Evolutionary conservation across 441 rosid species (phyloP), one percentile per base, ranked within the genome.

Genomic region (Gossypium gossypioides): DNA sequence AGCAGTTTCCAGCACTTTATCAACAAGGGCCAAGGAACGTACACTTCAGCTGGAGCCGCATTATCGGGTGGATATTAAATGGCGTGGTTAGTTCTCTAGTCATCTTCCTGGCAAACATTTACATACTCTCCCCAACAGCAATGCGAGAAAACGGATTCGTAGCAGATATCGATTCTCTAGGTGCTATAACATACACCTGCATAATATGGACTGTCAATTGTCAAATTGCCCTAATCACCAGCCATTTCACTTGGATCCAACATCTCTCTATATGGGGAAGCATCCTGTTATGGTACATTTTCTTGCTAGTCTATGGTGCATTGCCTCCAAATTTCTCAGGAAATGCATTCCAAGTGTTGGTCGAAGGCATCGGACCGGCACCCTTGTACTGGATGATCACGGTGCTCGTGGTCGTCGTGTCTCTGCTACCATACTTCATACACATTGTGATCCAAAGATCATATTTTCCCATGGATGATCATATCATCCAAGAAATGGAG

Each of bases 191-290:
- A 69, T 87, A 76, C 83, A 84, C 93, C 13, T 86, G 89, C 74
- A 65, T 87, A 60, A 82, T 88, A 32, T 91, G 92, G 85, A 79
- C 86, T 0, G 89, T 91, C 19, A 91, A 88, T 40, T 84, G 83
- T 74, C 93, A 86, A 72, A 90, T 90, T 0, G 92, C 91, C 4
- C 80, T 90, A 10, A 76, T 81, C 0, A 84, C 83, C 74, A 87
- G 77, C 74, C 87, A 88, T 78, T 90, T 88, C 86, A 90, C 87
- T 0, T 90, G 91, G 96, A 88, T 88, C 80, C 91, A 86, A 42
- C 93, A 88, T 66, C 77, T 87, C 16, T 77, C 88, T 76, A 84
- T 90, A 67, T 87, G 93, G 91, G 91, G 92, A n/a, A 90, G 92
- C 80, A 87, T 90, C 54, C 19, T 75, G 3, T 63, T 81, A 4